phyloP scores from a whole-genome alignment of 1,284 basidiomycete genomes.

The Sanghuangporus baumii region DNA sequence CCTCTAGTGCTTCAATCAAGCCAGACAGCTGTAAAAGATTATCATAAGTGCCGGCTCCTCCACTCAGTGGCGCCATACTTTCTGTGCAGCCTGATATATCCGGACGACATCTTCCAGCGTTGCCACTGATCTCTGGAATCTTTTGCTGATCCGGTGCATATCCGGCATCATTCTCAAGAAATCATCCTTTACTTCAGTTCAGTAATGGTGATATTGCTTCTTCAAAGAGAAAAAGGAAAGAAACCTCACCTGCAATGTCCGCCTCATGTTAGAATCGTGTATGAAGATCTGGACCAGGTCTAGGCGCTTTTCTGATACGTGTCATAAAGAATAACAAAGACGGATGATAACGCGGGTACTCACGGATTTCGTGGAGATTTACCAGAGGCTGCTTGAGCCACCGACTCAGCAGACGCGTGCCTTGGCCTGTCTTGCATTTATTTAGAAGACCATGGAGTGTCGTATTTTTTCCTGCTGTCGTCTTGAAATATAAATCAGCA shows the following conservation, averaged over 20 bases:
- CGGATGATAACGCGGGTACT: constrained; percentile 29
- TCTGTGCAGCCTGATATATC: constrained; percentile 85
- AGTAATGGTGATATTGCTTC: neutral
- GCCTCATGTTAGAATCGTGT: constrained; percentile 70
- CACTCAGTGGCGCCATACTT: constrained; percentile 31
- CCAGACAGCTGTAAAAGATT: constrained; percentile 57
- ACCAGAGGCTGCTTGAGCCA: constrained; percentile 98
- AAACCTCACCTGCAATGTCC: constrained; percentile 59
- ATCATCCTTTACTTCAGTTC: constrained; percentile 55
- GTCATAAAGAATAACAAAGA: neutral
- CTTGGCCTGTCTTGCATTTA: constrained; percentile 95
- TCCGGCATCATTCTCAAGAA: constrained; percentile 92
- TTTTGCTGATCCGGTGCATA: constrained; percentile 88
- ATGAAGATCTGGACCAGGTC: constrained; percentile 85
- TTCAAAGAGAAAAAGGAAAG: neutral
- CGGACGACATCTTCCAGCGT: constrained; percentile 94
- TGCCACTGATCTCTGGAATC: constrained; percentile 83
- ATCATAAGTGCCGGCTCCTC: neutral
- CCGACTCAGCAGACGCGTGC: constrained; percentile 82
- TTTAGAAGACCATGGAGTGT: constrained; percentile 90
- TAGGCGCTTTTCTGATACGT: constrained; percentile 66
- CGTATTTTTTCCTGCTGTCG: constrained; percentile 64
- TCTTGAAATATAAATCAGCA: constrained; percentile 28
- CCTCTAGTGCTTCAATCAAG: constrained; percentile 60
- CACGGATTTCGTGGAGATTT: constrained; percentile 89